These are phyloP conservation scores for Pulveroboletus frians DNA, from an alignment of 768 basidiomycete species.

Conservation along the genomic window DNA sequence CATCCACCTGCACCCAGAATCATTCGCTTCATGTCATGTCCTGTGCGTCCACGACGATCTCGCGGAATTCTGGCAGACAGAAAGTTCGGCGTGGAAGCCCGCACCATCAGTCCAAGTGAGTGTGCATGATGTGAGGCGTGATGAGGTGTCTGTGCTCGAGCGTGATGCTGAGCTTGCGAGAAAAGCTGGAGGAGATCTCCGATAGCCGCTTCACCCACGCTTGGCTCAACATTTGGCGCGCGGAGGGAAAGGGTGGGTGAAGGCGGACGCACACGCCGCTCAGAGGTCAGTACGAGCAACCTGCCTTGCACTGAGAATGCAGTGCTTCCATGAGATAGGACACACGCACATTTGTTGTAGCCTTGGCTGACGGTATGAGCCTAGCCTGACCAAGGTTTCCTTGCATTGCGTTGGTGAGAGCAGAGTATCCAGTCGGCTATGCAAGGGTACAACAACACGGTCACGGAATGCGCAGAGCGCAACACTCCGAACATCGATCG, in stretches of 20 bases:
- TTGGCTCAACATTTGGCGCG: constrained; percentile 46
- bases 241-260: constrained; percentile 58
- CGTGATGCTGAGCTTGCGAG: constrained; percentile 46
- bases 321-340: neutral
- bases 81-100: constrained; percentile 52
- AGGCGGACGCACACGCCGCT: constrained; percentile 51
- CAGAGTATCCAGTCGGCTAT: constrained; percentile 48
- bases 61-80: constrained; percentile 68
- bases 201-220: constrained; percentile 63
- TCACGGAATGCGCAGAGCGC: constrained; percentile 78
- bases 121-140: constrained; percentile 28
- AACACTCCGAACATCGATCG: constrained; percentile 78
- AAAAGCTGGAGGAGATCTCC: constrained; percentile 60
- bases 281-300: constrained; percentile 72
- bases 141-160: constrained; percentile 22
- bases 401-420: constrained; percentile 51
- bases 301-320: constrained; percentile 30
- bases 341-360: constrained; percentile 71
- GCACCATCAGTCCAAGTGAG: constrained; percentile 23
- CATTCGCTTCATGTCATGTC: constrained; percentile 26
- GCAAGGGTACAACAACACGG: constrained; percentile 66
- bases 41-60: constrained; percentile 72
- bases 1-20: constrained; percentile 27
- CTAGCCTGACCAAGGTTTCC: constrained; percentile 51
- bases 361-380: constrained; percentile 59